These are phyloP conservation scores for Myrica gale DNA, from an alignment of 306 rosid genomes.

Conservation along the genomic window DNA sequence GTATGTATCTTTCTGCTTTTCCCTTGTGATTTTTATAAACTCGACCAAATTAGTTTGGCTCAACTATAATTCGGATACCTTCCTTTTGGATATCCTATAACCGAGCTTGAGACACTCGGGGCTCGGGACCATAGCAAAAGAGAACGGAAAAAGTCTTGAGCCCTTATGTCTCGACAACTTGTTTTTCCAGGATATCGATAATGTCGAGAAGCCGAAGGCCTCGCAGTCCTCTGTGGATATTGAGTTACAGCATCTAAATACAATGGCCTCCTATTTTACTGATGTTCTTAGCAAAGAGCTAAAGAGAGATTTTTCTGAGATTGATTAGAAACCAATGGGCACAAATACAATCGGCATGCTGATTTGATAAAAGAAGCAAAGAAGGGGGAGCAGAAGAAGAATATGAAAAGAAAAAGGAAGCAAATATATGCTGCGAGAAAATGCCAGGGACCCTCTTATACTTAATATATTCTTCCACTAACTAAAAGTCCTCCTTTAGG, in stretches of 20 bases:
- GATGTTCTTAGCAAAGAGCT: neutral
- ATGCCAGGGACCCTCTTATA: constrained; percentile 12
- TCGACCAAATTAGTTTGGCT: too few species aligned
- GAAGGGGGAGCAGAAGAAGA: neutral
- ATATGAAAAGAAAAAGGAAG: constrained; percentile 5
- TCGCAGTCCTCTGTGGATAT: neutral
- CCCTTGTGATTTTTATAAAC: too few species aligned
- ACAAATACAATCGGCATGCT: neutral
- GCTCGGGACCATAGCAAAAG: constrained; percentile 21
- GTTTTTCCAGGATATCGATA: constrained; percentile 11
- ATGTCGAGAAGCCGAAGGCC: neutral
- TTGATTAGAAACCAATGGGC: neutral
- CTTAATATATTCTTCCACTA: neutral
- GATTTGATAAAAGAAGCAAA: neutral
- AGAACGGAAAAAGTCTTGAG: neutral
- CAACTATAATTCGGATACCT: too few species aligned
- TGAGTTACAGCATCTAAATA: neutral
- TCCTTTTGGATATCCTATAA: too few species aligned
- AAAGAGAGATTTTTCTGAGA: neutral
- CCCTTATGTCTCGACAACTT: constrained; percentile 4
- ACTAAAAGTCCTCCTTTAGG: neutral
- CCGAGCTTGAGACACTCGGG: neutral
- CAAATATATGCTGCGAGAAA: neutral
- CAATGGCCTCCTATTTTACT: too few species aligned
- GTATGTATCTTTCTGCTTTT: too few species aligned